Evolutionary conservation across 2,329 filamentous ascomycete genomes (phyloP).

Genomic region (Alternaria burnsii): DNA sequence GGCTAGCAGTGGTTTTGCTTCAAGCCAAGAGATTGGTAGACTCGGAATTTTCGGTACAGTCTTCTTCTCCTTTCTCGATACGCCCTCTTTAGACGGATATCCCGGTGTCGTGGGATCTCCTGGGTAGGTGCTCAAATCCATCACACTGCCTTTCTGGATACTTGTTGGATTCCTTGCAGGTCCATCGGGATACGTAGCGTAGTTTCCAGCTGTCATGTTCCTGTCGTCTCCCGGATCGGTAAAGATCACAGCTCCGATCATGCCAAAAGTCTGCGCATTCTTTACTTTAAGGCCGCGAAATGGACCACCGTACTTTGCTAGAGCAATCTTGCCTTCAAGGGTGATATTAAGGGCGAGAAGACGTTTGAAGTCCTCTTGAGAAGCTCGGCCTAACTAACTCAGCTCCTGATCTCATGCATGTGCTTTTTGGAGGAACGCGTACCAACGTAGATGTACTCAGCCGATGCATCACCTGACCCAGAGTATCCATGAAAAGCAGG

Average conservation of each 20-base stretch:
- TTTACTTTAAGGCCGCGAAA: conserved; percentile 53
- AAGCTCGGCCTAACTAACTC: conserved; percentile 28
- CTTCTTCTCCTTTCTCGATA: conserved; percentile 67
- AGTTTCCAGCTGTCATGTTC: conserved; percentile 46
- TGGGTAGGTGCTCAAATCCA: conserved; percentile 68
- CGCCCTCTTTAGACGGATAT: conserved; percentile 86
- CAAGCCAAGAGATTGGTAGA: conserved; percentile 82
- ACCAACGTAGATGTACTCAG: conserved; percentile 58
- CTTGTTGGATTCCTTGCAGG: conserved; percentile 50
- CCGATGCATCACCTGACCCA: conserved; percentile 54
- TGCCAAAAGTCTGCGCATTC: conserved; percentile 55
- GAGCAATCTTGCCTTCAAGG: conserved; percentile 57
- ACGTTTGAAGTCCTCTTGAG: conserved; percentile 55
- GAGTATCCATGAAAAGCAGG: conserved; percentile 60
- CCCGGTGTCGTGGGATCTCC: conserved; percentile 56
- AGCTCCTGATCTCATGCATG: background rate
- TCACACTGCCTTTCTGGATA: conserved; percentile 57
- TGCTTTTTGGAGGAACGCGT: background rate
- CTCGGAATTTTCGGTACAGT: conserved; percentile 80
- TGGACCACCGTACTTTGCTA: conserved; percentile 55
- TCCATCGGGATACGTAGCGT: conserved; percentile 27
- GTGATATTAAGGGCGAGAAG: conserved; percentile 52
- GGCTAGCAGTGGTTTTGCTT: conserved; percentile 81
- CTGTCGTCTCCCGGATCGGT: conserved; percentile 55
- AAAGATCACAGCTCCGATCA: conserved; percentile 56